Conservation (phyloP, 2,329 filamentous ascomycete species). For the Harringtonia aguacate region DNA sequence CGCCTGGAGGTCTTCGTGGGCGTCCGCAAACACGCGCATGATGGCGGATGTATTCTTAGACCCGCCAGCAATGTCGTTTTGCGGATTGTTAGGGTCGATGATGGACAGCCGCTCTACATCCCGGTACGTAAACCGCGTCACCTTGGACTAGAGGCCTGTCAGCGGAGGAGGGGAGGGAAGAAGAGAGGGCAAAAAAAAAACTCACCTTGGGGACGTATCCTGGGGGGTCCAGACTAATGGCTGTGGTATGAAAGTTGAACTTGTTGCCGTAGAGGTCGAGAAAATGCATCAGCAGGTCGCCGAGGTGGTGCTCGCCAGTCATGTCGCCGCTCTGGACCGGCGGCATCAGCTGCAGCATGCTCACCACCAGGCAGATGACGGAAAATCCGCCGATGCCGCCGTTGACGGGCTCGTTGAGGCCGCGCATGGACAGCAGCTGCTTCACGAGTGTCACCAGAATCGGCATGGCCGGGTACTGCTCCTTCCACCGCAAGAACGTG, state of each 20-base stretch:
- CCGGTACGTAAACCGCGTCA: constrained; percentile 39
- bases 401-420: constrained; percentile 80
- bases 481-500: constrained; percentile 74
- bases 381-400: constrained; percentile 92
- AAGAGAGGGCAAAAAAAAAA: constrained; percentile 2
- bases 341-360: constrained; percentile 73
- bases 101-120: constrained; percentile 66
- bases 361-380: constrained; percentile 86
- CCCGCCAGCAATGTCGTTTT: constrained; percentile 86
- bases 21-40: constrained; percentile 56
- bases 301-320: constrained; percentile 56
- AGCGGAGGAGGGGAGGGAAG: background rate
- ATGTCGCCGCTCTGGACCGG: constrained; percentile 52
- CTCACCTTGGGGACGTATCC: constrained; percentile 67
- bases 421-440: constrained; percentile 82
- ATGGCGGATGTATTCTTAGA: constrained; percentile 62
- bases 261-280: constrained; percentile 79
- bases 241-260: constrained; percentile 59
- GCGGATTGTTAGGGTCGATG: constrained; percentile 76
- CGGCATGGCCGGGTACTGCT: constrained; percentile 72
- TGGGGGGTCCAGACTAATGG: constrained; percentile 67
- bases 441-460: constrained; percentile 81
- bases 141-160: constrained; percentile 25
- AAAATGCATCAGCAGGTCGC: constrained; percentile 76
- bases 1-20: constrained; percentile 44